A percentile compares a stretch with the other conserved stretches of the same genome.
phyloP scores from a whole-genome alignment of 2,329 filamentous ascomycete genomes.

The Venturiaceae sp. region DNA sequence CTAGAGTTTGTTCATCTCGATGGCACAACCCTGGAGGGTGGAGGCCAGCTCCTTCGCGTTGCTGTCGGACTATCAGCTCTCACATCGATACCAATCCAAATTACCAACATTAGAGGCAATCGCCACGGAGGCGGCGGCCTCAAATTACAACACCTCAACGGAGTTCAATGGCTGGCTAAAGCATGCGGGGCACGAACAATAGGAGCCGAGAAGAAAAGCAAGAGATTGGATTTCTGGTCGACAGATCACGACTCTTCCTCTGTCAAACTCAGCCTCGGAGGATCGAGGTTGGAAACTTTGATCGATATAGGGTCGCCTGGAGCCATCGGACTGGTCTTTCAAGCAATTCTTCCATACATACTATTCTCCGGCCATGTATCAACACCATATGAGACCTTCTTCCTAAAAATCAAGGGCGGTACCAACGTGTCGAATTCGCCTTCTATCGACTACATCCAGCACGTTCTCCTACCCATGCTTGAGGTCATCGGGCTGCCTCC shows the following conservation, averaged over 20 bases:
- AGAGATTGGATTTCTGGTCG: constrained; percentile 30
- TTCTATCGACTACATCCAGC: constrained; percentile 44
- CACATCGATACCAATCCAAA: constrained; percentile 37
- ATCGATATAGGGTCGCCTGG: constrained; percentile 40
- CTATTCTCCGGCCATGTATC: constrained; percentile 28
- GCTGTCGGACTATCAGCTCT: constrained; percentile 46
- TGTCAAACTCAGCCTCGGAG: constrained; percentile 13
- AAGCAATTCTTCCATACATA: constrained; percentile 50
- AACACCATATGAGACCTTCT: constrained; percentile 11
- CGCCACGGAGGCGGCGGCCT: constrained; percentile 42
- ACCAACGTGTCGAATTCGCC: constrained; percentile 48
- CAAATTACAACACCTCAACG: constrained; percentile 47
- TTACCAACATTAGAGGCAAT: constrained; percentile 45
- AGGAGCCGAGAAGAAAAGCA: constrained; percentile 33
- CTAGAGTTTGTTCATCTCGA: constrained; percentile 25
- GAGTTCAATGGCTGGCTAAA: constrained; percentile 41
- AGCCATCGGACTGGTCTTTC: constrained; percentile 45
- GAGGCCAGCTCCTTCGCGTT: constrained; percentile 50
- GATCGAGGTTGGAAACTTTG: constrained; percentile 10
- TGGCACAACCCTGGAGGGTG: constrained; percentile 51
- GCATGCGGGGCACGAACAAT: constrained; percentile 35
- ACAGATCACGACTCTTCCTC: constrained; percentile 11
- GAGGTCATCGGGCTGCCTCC: constrained; percentile 38
- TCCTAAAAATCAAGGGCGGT: constrained; percentile 42
- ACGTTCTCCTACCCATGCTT: constrained; percentile 47